phyloP scores from a whole-genome alignment of 345 rosid genomes.

The Linum tenue region DNA sequence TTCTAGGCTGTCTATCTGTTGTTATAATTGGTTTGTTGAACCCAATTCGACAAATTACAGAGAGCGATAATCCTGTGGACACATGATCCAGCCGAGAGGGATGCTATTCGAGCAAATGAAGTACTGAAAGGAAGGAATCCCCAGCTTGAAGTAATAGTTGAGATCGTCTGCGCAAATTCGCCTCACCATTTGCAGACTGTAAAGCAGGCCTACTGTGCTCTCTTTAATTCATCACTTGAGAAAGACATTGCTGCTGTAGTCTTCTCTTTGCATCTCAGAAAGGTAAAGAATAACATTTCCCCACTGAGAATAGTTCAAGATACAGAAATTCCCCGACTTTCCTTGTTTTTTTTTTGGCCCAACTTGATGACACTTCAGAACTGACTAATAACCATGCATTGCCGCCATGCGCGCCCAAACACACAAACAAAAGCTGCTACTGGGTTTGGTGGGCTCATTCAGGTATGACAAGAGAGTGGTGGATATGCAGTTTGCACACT shows the following conservation, averaged over 20 bases:
- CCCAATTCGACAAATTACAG: constrained; percentile 22
- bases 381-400: background rate
- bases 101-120: constrained; percentile 60
- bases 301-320: too few species aligned
- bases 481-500: constrained; percentile 41
- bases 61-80: constrained; percentile 66
- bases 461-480: constrained; percentile 61
- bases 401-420: constrained; percentile 1
- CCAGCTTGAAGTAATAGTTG: constrained; percentile 48
- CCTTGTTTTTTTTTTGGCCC: too few species aligned
- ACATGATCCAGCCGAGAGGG: constrained; percentile 72
- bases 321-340: background rate
- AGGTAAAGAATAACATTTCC: constrained; percentile 34
- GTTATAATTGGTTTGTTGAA: too few species aligned
- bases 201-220: constrained; percentile 67
- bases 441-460: constrained; percentile 60
- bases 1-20: too few species aligned
- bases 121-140: constrained; percentile 37
- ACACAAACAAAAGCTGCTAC: constrained; percentile 34
- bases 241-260: constrained; percentile 50
- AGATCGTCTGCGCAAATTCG: constrained; percentile 68
- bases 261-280: constrained; percentile 34
- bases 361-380: too few species aligned
- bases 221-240: constrained; percentile 55
- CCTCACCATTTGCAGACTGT: constrained; percentile 64